A percentile compares a stretch with the other conserved stretches of the same genome.
Evolutionary conservation across 2,329 filamentous ascomycete species (phyloP).

Genomic region (Raffaelea albimanens): DNA sequence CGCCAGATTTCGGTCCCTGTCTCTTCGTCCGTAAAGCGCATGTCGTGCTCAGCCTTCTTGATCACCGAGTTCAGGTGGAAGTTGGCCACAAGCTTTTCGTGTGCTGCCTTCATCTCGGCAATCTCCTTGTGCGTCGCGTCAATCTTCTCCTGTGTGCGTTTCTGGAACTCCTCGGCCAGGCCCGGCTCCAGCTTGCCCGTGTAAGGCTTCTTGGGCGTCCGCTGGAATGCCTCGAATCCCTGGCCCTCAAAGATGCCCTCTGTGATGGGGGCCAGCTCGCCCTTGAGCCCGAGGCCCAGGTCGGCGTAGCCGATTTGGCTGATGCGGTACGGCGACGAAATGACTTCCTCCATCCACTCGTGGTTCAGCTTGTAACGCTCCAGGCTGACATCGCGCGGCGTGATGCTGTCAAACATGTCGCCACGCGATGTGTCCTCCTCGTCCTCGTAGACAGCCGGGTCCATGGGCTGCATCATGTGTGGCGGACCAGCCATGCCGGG

Average conservation of each 20-base stretch:
- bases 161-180: conserved; percentile 77
- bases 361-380: conserved; percentile 89
- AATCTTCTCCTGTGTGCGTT: conserved; percentile 64
- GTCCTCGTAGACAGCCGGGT: conserved; percentile 52
- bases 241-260: conserved; percentile 72
- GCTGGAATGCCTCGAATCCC: conserved; percentile 34
- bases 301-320: conserved; percentile 80
- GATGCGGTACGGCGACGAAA: conserved; percentile 81
- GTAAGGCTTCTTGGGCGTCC: conserved; percentile 47
- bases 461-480: conserved; percentile 7
- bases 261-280: conserved; percentile 72
- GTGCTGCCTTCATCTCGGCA: conserved; percentile 70
- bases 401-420: conserved; percentile 83
- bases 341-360: conserved; percentile 97
- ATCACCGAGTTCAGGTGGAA: conserved; percentile 63
- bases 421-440: conserved; percentile 82
- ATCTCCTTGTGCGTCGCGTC: conserved; percentile 71
- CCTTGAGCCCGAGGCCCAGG: conserved; percentile 74
- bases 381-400: conserved; percentile 79
- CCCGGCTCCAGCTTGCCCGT: conserved; percentile 60
- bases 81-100: conserved; percentile 65
- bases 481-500: conserved; percentile 25
- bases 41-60: conserved; percentile 63
- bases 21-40: conserved; percentile 55
- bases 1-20: conserved; percentile 53